phyloP scores from a whole-genome alignment of 2,329 filamentous ascomycete species.

The Ophiocordyceps robertsii region DNA sequence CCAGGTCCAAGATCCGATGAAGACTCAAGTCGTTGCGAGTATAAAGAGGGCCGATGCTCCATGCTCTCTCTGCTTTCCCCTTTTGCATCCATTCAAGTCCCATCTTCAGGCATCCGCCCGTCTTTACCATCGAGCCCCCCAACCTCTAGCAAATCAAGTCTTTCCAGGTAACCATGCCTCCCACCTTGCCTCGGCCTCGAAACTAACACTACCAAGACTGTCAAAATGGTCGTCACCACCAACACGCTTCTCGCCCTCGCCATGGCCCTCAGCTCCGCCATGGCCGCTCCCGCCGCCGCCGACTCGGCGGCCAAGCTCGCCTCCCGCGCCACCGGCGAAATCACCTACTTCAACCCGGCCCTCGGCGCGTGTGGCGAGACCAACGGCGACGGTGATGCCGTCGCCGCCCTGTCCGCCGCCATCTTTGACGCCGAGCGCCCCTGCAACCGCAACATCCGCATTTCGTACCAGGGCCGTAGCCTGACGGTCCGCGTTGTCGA shows the following conservation, averaged over 20 bases:
- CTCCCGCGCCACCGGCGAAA: conserved; percentile 1
- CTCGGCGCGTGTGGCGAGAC: conserved; percentile 57
- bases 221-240: conserved; percentile 10
- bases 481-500: conserved; percentile 56
- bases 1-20: no score
- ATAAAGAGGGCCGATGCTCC: no score
- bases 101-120: no score
- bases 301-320: no score
- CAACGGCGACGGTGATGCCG: conserved; percentile 37
- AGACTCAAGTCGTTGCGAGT: no score
- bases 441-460: conserved; percentile 54
- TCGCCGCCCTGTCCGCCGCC: conserved; percentile 54
- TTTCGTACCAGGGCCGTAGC: conserved; percentile 30
- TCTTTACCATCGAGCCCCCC: no score
- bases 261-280: conserved; percentile 5
- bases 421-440: conserved; percentile 47
- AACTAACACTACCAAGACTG: not conserved
- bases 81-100: no score
- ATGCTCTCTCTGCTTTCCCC: no score
- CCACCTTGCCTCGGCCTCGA: no score
- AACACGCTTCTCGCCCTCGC: conserved; percentile 8
- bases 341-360: conserved; percentile 46
- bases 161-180: no score
- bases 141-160: no score
- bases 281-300: not conserved